phyloP scores from a whole-genome alignment of 352 stramenopile species.

The Blastocystis hominis region DNA sequence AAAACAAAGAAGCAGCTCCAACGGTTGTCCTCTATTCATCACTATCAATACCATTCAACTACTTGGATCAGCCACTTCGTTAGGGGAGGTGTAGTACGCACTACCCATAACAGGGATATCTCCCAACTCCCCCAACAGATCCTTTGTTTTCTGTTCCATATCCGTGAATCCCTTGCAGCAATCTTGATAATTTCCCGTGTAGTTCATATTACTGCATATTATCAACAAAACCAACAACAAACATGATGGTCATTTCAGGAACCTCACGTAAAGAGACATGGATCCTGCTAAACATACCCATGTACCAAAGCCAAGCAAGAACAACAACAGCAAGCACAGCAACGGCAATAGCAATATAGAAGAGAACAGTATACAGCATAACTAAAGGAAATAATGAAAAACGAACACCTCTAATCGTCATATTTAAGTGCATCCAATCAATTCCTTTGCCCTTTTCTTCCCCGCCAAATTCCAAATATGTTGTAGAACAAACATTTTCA shows the following conservation, averaged over 20 bases:
- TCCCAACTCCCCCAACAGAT: background rate
- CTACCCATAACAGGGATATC: background rate
- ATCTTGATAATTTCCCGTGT: constrained; percentile 18
- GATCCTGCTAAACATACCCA: constrained; percentile 39
- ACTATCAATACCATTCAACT: background rate
- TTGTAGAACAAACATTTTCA: background rate
- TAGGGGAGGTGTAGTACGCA: constrained; percentile 15
- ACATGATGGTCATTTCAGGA: constrained; percentile 41
- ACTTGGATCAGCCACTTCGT: background rate
- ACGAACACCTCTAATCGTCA: background rate
- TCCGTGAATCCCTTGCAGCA: background rate
- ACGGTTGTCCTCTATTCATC: constrained; percentile 4
- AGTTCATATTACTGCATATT: constrained; percentile 44
- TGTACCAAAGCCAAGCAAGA: constrained; percentile 2
- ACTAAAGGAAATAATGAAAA: background rate
- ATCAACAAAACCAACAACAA: background rate
- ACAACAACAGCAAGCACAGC: background rate
- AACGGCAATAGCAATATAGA: background rate
- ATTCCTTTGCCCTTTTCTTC: background rate
- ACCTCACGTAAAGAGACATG: background rate
- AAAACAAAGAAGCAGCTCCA: constrained; percentile 38
- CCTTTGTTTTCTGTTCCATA: background rate
- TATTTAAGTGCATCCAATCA: background rate
- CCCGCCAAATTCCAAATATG: background rate
- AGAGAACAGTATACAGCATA: background rate